These are phyloP conservation scores for Mychonastes homosphaera DNA, from an alignment of 139 green algal genomes.

Conservation along the genomic window DNA sequence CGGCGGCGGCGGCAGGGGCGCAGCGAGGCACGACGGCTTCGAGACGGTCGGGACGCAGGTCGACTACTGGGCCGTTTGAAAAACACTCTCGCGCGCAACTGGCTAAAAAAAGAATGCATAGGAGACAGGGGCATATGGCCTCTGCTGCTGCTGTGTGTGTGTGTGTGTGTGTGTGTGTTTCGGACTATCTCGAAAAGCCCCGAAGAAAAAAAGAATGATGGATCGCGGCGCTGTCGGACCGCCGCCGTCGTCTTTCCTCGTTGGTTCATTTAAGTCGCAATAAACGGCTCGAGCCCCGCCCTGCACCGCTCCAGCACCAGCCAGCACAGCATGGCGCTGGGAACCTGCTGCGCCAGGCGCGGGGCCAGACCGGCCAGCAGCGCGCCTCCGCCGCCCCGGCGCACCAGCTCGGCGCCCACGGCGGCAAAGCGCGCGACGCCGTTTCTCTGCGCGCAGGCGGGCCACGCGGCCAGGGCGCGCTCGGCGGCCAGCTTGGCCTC, in stretches of 20 bases:
- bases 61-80: slow-evolving; percentile 26
- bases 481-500: slow-evolving; percentile 11
- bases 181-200: too few species aligned
- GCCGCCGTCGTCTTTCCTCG: too few species aligned
- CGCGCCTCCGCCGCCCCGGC: slow-evolving; percentile 23
- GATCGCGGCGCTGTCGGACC: too few species aligned
- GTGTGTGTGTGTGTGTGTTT: too few species aligned
- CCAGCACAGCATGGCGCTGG: slow-evolving; percentile 40
- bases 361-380: slow-evolving; percentile 55
- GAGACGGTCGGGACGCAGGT: slow-evolving; percentile 23
- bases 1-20: too few species aligned
- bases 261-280: too few species aligned
- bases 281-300: slow-evolving; percentile 22
- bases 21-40: background rate
- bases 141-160: too few species aligned
- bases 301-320: slow-evolving; percentile 28
- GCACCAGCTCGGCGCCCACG: slow-evolving; percentile 27
- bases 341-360: slow-evolving; percentile 38
- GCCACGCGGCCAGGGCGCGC: background rate
- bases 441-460: background rate
- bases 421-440: slow-evolving; percentile 22
- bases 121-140: too few species aligned
- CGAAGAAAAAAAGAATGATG: too few species aligned
- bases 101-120: too few species aligned
- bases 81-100: too few species aligned